Percentiles rank a stretch among this genome's conserved stretches.
Conservation (phyloP, 352 stramenopile species). For the Globisporangium nagaii region DNA sequence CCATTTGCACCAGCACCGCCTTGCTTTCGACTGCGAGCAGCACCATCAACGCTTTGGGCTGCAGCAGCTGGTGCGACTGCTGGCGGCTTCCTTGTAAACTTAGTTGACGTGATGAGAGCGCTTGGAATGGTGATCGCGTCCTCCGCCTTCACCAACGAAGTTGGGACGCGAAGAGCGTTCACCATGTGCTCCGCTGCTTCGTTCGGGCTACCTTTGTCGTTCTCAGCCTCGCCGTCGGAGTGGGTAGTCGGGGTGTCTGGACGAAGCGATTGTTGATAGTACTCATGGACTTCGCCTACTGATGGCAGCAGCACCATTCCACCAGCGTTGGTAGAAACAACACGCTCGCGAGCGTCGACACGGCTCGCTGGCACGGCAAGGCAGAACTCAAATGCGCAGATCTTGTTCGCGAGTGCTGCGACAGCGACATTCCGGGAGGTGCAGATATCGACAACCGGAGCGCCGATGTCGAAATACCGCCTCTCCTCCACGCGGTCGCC, state of each 20-base stretch:
- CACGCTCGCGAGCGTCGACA: background rate
- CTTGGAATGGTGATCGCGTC: constrained; percentile 18
- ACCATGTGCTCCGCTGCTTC: background rate
- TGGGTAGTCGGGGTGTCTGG: constrained; percentile 9
- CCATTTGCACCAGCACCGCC: constrained; percentile 10
- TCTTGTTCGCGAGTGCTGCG: constrained; percentile 29
- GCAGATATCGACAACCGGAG: constrained; percentile 38
- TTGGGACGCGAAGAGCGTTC: background rate
- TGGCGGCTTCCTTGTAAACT: constrained; percentile 16
- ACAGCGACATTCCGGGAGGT: constrained; percentile 21
- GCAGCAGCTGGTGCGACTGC: constrained; percentile 15
- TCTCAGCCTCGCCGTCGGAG: background rate
- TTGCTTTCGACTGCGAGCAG: background rate
- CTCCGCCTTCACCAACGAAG: background rate
- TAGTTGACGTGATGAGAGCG: constrained; percentile 10
- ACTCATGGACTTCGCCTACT: background rate
- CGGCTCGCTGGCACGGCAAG: background rate
- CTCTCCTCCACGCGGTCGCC: constrained; percentile 31
- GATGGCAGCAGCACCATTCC: background rate
- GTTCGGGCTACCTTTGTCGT: background rate
- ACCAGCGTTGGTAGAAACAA: background rate
- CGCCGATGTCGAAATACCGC: constrained; percentile 58
- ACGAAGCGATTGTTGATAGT: background rate
- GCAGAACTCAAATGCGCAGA: constrained; percentile 21
- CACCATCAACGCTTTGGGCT: background rate